Conservation (phyloP, 1,139 yeast genomes). For the Sugiyamaella xylanicola region DNA sequence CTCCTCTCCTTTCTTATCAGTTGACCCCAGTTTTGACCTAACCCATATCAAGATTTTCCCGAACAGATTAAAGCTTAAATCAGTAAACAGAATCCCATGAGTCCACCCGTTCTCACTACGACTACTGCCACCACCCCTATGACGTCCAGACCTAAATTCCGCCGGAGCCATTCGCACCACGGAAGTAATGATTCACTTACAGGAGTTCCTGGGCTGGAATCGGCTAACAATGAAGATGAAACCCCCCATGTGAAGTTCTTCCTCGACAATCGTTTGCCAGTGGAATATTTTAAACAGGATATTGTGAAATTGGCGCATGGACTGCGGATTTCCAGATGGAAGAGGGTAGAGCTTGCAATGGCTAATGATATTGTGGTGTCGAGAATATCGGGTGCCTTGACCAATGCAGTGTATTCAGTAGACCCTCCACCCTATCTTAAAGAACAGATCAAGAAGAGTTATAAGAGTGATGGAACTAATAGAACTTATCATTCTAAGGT, state of each 20-base stretch:
- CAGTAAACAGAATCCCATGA: not conserved
- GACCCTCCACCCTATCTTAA: constrained; percentile 43
- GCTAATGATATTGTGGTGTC: constrained; percentile 51
- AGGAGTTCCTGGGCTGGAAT: not conserved
- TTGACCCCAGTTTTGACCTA: constrained; percentile 7
- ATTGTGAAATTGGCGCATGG: constrained; percentile 65
- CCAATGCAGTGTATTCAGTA: constrained; percentile 82
- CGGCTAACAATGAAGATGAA: constrained; percentile 27
- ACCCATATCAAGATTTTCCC: constrained; percentile 9
- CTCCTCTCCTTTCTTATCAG: not conserved
- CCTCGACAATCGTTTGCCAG: constrained; percentile 73
- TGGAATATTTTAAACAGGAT: constrained; percentile 83
- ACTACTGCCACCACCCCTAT: constrained; percentile 8
- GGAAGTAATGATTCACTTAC: constrained; percentile 7
- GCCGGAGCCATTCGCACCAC: constrained; percentile 17
- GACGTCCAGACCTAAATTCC: constrained; percentile 17
- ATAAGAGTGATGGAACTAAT: constrained; percentile 24
- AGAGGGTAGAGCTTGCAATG: constrained; percentile 44
- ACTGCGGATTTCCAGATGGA: constrained; percentile 79
- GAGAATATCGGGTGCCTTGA: constrained; percentile 88
- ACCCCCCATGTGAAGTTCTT: constrained; percentile 33
- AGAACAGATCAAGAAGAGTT: constrained; percentile 33
- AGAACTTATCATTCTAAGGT: constrained; percentile 38
- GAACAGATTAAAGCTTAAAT: not conserved
- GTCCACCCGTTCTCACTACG: constrained; percentile 6